Percentiles rank a stretch among this genome's conserved stretches.
phyloP scores from a whole-genome alignment of 2,329 filamentous ascomycete genomes.

The Ophioceras dolichostomum region DNA sequence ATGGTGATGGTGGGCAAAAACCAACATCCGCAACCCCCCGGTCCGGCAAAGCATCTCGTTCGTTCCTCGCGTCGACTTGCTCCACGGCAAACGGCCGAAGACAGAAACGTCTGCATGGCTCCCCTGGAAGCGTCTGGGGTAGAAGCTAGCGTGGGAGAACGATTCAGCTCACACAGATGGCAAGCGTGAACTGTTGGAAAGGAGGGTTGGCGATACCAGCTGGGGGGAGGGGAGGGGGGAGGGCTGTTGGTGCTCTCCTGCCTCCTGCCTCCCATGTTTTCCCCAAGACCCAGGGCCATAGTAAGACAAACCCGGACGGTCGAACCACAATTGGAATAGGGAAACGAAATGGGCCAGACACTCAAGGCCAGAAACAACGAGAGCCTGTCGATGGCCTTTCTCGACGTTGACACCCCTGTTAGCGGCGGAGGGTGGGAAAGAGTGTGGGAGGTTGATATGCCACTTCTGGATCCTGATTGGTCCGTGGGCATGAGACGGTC shows the following conservation, averaged over 20 bases:
- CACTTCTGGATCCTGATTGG: conserved; percentile 13
- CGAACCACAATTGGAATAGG: conserved; percentile 8
- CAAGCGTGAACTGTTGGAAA: background rate
- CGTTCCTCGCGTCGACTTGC: background rate
- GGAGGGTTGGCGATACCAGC: background rate
- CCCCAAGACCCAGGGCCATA: background rate
- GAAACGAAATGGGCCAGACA: conserved; percentile 5
- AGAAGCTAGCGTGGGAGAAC: no score
- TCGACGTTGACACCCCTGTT: conserved; percentile 10
- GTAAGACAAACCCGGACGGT: conserved; percentile 4
- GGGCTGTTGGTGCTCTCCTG: background rate
- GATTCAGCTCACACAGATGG: no score
- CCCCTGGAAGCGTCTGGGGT: background rate
- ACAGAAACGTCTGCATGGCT: background rate
- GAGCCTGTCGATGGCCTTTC: conserved; percentile 17
- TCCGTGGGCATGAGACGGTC: background rate
- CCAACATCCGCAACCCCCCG: no score
- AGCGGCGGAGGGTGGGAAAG: conserved; percentile 8
- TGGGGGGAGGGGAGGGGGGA: background rate
- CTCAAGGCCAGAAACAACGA: conserved; percentile 11
- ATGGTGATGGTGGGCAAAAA: no score
- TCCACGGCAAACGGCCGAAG: background rate
- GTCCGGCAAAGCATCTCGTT: background rate
- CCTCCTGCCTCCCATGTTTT: background rate
- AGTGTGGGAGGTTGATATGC: conserved; percentile 7